Percentiles rank a stretch among this genome's conserved stretches.
phyloP scores from a whole-genome alignment of 2,329 filamentous ascomycete genomes.

The Tothia fuscella region DNA sequence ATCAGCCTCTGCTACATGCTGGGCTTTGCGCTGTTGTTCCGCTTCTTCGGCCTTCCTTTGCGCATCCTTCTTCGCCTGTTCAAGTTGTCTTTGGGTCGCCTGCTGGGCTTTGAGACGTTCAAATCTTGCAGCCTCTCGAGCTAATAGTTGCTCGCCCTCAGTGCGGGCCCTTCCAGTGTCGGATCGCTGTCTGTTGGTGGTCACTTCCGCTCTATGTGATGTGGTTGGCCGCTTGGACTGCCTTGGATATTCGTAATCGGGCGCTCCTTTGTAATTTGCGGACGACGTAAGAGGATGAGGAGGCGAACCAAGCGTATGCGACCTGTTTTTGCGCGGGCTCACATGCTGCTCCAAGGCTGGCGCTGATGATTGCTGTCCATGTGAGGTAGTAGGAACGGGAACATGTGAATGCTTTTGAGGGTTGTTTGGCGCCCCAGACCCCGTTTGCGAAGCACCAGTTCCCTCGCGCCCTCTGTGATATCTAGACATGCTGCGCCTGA shows the following conservation, averaged over 20 bases:
- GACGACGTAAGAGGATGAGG: neutral
- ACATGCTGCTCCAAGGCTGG: neutral
- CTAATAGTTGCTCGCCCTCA: slow-evolving; percentile 5
- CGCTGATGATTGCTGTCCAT: neutral
- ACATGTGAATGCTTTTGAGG: neutral
- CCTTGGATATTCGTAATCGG: neutral
- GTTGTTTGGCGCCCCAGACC: slow-evolving; percentile 15
- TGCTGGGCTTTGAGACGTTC: slow-evolving; percentile 8
- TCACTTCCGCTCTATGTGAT: neutral
- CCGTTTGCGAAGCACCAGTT: slow-evolving; percentile 20
- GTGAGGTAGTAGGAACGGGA: neutral
- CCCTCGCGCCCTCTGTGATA: slow-evolving; percentile 27
- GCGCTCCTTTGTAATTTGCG: too few species aligned
- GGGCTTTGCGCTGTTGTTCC: neutral
- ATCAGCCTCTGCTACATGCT: slow-evolving; percentile 2
- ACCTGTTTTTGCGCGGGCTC: too few species aligned
- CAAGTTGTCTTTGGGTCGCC: too few species aligned
- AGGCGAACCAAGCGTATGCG: neutral
- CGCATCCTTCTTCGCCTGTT: slow-evolving; percentile 2
- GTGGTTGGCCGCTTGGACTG: neutral
- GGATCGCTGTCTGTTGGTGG: neutral
- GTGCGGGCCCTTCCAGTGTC: neutral
- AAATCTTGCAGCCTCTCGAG: slow-evolving; percentile 4
- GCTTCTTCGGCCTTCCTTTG: slow-evolving; percentile 1
- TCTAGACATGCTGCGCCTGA: slow-evolving; percentile 26